Base-by-base conservation (phyloP, 768 basidiomycete species). In the Termitomyces sp. region DNA sequence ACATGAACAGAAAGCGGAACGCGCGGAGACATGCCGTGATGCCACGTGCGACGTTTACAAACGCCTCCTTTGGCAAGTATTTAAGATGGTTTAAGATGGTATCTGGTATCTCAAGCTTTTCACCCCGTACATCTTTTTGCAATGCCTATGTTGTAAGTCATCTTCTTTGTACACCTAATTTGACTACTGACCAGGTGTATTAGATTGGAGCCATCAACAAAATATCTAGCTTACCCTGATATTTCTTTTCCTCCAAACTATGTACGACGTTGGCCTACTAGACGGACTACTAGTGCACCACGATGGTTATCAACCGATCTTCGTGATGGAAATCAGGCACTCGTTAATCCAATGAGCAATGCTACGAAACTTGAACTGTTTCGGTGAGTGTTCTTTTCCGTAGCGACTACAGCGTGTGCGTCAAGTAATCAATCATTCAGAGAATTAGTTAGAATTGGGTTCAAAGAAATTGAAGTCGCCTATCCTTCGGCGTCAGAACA, bases 391-490 rank as follows among this genome's bases (percentile, higher is more conserved):
- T 46, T 44, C 19, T 49, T 12, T 38, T 33, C 12, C 17, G 3
- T 15, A 1, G 11, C 33, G 12, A 15, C 9, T 17, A 15, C 31
- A 11, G 19, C 10, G 45, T 21, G 23, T 28, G n/a, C 38, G 85
- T 85, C 26, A 66, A 77, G 78, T 31, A 70, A 75, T 21, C 19
- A 2, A 31, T 85, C 85, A 75, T 84, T 84, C 74, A 73, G 82
- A 58, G 73, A 86, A 61, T 78, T 92, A 48, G 72, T 91, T 61
- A 82, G 85, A 65, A 83, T 86, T 57, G 89, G 89, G 35, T 85
- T 89, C 75, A 92, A 92, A 74, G 89, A 92, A 73, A 90, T 92
- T 65, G 90, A 92, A 70, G 76, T 91, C 44, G 87, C 90, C 35
- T 92, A 91, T 68, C 90, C 91, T 28, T 87, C 89, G 50, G 89